Conservation (phyloP, 2,329 filamentous ascomycete genomes). For the Phialocephala subalpina region DNA sequence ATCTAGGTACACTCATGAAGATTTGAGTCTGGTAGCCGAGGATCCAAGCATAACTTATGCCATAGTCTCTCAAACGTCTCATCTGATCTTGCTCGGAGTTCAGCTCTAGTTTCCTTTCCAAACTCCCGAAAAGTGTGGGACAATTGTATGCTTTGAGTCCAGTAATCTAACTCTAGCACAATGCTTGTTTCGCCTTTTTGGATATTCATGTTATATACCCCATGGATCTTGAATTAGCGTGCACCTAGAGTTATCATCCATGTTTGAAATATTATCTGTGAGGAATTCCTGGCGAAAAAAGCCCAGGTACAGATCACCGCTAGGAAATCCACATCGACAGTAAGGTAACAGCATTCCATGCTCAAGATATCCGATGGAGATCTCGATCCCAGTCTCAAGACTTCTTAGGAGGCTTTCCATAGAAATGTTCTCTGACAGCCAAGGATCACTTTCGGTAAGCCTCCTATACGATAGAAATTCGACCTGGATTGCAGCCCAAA, state of each 20-base stretch:
- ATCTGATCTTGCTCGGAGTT: too few species aligned
- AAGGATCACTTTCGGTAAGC: conserved; percentile 34
- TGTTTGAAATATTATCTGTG: background rate
- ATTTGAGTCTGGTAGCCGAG: too few species aligned
- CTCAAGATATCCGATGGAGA: background rate
- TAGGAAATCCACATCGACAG: conserved; percentile 9
- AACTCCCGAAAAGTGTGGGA: too few species aligned
- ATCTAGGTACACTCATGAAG: too few species aligned
- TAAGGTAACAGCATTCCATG: background rate
- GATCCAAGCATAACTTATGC: too few species aligned
- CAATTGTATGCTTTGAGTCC: too few species aligned
- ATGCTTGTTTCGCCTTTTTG: too few species aligned
- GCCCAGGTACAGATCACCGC: background rate
- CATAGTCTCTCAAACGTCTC: too few species aligned
- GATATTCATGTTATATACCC: too few species aligned
- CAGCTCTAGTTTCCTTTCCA: too few species aligned
- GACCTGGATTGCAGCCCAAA: conserved; percentile 47
- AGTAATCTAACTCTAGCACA: too few species aligned
- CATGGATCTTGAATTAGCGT: too few species aligned
- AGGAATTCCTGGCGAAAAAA: background rate
- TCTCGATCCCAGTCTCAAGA: background rate
- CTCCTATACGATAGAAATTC: conserved; percentile 47
- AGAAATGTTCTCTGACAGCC: conserved; percentile 20
- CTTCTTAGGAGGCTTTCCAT: conserved; percentile 1
- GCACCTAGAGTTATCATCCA: background rate